Percentiles rank a stretch among this genome's conserved stretches.
These are phyloP conservation scores for Ustilago loliicola DNA, from an alignment of 1,284 basidiomycete species.

Conservation along the genomic window DNA sequence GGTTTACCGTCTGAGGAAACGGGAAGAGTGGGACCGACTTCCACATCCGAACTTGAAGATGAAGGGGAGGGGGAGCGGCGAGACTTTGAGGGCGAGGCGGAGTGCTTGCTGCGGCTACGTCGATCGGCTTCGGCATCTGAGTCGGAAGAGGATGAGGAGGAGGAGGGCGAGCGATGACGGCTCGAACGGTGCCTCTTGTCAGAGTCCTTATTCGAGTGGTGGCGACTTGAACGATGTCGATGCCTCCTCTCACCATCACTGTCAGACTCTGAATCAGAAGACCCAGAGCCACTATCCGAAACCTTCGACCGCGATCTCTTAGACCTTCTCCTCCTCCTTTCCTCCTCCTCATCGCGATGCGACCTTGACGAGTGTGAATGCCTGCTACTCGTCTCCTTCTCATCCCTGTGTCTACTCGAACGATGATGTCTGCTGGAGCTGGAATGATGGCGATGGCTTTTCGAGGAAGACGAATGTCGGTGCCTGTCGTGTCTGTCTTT, in stretches of 20 bases:
- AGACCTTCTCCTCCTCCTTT: slow-evolving; percentile 17
- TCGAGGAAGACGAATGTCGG: slow-evolving; percentile 23
- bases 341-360: slow-evolving; percentile 20
- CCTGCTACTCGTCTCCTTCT: slow-evolving; percentile 20
- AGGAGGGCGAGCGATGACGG: slow-evolving; percentile 27
- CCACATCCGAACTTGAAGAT: slow-evolving; percentile 20
- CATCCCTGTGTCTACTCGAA: slow-evolving; percentile 29
- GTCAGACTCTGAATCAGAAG: slow-evolving; percentile 7
- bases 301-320: slow-evolving; percentile 28
- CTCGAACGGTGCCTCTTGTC: slow-evolving; percentile 23
- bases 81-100: background rate
- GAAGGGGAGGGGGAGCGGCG: slow-evolving; percentile 5
- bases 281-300: slow-evolving; percentile 10
- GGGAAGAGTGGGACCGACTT: slow-evolving; percentile 46
- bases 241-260: slow-evolving; percentile 1
- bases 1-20: slow-evolving; percentile 31
- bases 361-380: slow-evolving; percentile 28
- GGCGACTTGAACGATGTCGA: slow-evolving; percentile 25
- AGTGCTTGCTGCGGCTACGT: slow-evolving; percentile 5
- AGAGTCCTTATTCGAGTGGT: slow-evolving; percentile 13
- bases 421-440: slow-evolving; percentile 25
- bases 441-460: slow-evolving; percentile 30
- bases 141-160: slow-evolving; percentile 19
- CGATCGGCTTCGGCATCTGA: slow-evolving; percentile 10
- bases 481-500: slow-evolving; percentile 32